Conservation (phyloP, 2,329 filamentous ascomycete genomes). For the Monilinia laxa region DNA sequence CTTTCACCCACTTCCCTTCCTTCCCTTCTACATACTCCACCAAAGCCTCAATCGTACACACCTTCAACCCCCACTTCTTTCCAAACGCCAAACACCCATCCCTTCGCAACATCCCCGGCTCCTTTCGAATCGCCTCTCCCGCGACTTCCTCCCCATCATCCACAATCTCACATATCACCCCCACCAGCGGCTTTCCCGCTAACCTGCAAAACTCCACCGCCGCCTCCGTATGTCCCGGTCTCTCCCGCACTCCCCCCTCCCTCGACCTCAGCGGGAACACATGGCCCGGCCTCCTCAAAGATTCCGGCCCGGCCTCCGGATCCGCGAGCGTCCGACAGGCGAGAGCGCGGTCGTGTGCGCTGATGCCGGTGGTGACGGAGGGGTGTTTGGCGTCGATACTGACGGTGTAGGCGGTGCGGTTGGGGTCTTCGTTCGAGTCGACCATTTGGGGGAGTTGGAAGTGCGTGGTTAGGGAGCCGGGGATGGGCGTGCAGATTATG, state of each 20-base stretch:
- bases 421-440: conserved; percentile 68
- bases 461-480: conserved; percentile 63
- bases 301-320: conserved; percentile 49
- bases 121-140: conserved; percentile 63
- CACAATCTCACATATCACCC: conserved; percentile 87
- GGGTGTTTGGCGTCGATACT: conserved; percentile 77
- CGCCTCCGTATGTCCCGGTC: conserved; percentile 89
- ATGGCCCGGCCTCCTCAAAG: conserved; percentile 83
- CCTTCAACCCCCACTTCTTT: conserved; percentile 81
- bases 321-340: conserved; percentile 78
- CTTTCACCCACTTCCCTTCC: conserved; percentile 38
- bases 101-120: conserved; percentile 86
- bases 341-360: conserved; percentile 79
- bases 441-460: conserved; percentile 93
- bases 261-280: conserved; percentile 80
- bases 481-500: conserved; percentile 85
- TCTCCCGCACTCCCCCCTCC: conserved; percentile 74
- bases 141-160: conserved; percentile 74
- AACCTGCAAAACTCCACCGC: conserved; percentile 86
- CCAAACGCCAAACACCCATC: conserved; percentile 89
- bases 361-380: conserved; percentile 83
- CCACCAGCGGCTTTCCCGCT: conserved; percentile 73
- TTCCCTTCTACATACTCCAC: conserved; percentile 56
- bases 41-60: conserved; percentile 93
- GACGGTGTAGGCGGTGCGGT: conserved; percentile 89